A percentile compares a stretch with the other conserved stretches of the same genome.
Evolutionary conservation across 148 eudicot species (phyloP).

Genomic region (Vaccinium macrocarpon): DNA sequence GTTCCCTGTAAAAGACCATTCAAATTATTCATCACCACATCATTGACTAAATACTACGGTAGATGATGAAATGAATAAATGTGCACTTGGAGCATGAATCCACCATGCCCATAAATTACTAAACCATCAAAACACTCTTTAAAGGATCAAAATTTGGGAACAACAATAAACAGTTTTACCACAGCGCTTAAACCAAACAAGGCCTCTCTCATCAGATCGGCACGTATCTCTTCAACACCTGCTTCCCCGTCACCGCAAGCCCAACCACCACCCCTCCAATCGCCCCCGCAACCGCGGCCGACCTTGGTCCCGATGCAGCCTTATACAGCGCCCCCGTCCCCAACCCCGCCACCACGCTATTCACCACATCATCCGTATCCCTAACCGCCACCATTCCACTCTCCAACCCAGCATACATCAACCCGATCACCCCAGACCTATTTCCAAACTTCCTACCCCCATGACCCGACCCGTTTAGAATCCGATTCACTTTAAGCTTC

Average conservation of each 20-base stretch:
- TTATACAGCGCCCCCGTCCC: slow-evolving; percentile 73
- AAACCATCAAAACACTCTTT: background rate
- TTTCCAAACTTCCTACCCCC: slow-evolving; percentile 71
- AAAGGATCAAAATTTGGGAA: slow-evolving; percentile 14
- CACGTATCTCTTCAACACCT: slow-evolving; percentile 57
- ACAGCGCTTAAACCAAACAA: background rate
- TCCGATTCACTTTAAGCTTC: slow-evolving; percentile 65
- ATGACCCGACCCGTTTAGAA: slow-evolving; percentile 62
- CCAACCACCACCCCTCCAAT: slow-evolving; percentile 81
- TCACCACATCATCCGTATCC: slow-evolving; percentile 71
- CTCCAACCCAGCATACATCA: slow-evolving; percentile 79
- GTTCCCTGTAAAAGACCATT: slow-evolving; percentile 2
- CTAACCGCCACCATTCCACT: slow-evolving; percentile 65
- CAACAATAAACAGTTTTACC: background rate
- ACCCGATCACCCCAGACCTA: slow-evolving; percentile 66
- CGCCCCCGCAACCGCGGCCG: slow-evolving; percentile 87
- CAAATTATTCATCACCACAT: slow-evolving; percentile 18
- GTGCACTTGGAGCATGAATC: background rate
- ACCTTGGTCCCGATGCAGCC: slow-evolving; percentile 77
- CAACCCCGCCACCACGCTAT: slow-evolving; percentile 81
- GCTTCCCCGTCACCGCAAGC: slow-evolving; percentile 61
- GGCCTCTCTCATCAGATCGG: slow-evolving; percentile 5
- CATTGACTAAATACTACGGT: background rate
- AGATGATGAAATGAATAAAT: background rate
- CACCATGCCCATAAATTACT: background rate